These are phyloP conservation scores for Scutellaria baicalensis DNA, from an alignment of 257 asterid species.

Conservation along the genomic window DNA sequence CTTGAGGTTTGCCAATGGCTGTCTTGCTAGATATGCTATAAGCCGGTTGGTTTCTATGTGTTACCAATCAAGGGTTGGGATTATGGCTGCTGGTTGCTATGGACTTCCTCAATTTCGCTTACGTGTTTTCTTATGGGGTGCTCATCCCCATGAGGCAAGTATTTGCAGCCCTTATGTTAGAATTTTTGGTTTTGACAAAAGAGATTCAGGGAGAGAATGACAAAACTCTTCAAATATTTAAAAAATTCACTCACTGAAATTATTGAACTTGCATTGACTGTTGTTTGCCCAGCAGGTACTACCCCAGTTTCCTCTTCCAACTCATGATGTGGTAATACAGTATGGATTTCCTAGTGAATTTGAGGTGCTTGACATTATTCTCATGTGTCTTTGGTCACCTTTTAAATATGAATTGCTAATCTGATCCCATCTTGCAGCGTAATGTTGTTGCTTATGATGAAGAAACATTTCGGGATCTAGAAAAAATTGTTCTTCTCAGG, in stretches of 20 bases:
- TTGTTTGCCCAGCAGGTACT: slow-evolving; percentile 26
- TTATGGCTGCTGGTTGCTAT: slow-evolving; percentile 54
- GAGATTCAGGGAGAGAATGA: background rate
- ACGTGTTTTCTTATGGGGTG: slow-evolving; percentile 51
- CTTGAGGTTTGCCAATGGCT: slow-evolving; percentile 43
- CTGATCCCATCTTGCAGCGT: slow-evolving; percentile 31
- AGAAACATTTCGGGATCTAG: slow-evolving; percentile 30
- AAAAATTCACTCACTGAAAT: background rate
- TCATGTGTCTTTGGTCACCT: background rate
- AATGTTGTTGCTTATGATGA: slow-evolving; percentile 50
- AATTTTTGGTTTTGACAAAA: background rate
- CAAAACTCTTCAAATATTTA: background rate
- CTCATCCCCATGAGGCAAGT: slow-evolving; percentile 38
- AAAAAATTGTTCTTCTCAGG: slow-evolving; percentile 27
- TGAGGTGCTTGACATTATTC: slow-evolving; percentile 32
- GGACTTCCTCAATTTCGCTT: slow-evolving; percentile 53
- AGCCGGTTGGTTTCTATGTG: slow-evolving; percentile 41
- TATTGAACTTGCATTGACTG: slow-evolving; percentile 4
- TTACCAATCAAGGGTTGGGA: slow-evolving; percentile 49
- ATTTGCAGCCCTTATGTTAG: background rate
- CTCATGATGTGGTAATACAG: slow-evolving; percentile 38
- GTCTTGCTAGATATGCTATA: slow-evolving; percentile 45
- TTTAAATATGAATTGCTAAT: slow-evolving; percentile 9
- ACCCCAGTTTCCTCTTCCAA: slow-evolving; percentile 52
- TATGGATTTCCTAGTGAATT: slow-evolving; percentile 40